Base-by-base conservation (phyloP, 2,329 filamentous ascomycete species). In the Aureobasidium namibiae region DNA sequence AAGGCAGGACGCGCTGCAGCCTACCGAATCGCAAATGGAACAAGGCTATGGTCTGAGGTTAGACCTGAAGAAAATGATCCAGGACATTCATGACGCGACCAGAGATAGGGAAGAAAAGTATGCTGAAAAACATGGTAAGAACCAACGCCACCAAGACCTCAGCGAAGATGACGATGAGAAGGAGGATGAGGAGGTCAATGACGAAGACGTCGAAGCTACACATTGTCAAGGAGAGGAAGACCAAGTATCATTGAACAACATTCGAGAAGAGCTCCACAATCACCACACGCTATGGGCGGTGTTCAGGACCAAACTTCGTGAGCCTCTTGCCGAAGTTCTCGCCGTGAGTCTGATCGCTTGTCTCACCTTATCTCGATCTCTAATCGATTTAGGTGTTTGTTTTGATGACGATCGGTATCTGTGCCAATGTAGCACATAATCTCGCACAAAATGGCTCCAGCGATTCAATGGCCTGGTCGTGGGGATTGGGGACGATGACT, bases 291-390 rank as follows among this genome's bases (percentile, higher is more conserved):
- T 74, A 64, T 76, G 80, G 79, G 74, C 77, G 33, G 71, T 77
- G 9, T 48, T 82, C 24, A 75, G 80, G 23, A 77, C 78, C 0
- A 73, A 76, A 36, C 76, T 80, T 63, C 75, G 79, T 11, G 80
- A 82, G 65, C 77, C 78, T 29, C 70, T 82, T 1, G 80, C 80
- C 1, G 80, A 83, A 62, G 73, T 78, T 1, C 72, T 83, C 9
- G 79, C 75, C 3, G 78, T 79, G 46, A 46, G 29, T 46, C 18
- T 24, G 21, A 33, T 29, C 14, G 18, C 9, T 8, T 49, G 21
- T 36, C 46, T 56, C 52, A 26, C 4, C 26, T 33, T 33, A 11
- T 10, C 46, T 24, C 18, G n/a, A 10, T n/a, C 16, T 21, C 53
- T 56, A n/a, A 34, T 18, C 14, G 18, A 18, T 1, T 8, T 33